Evolutionary conservation across 805 yeast genomes (phyloP).

Genomic region (Starmerella vitae): DNA sequence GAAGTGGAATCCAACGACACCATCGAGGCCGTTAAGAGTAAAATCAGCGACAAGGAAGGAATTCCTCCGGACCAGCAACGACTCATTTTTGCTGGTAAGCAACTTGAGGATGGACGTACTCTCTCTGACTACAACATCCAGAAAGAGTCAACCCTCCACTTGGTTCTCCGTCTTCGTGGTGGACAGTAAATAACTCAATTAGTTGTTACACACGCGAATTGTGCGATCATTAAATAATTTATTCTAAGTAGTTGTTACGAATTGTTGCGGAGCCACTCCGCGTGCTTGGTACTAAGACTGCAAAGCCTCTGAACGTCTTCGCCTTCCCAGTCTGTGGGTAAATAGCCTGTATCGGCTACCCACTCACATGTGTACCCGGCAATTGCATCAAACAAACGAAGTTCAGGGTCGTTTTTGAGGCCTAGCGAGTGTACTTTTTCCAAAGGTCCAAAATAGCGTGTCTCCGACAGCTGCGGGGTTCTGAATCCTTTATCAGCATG

Average conservation of each 20-base stretch:
- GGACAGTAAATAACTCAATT: conserved; percentile 33
- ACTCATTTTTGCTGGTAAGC: conserved; percentile 87
- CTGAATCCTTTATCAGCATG: background rate
- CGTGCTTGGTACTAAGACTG: conserved; percentile 3
- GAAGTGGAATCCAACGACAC: conserved; percentile 89
- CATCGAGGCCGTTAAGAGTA: conserved; percentile 82
- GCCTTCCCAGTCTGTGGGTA: conserved; percentile 5
- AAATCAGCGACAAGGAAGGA: conserved; percentile 89
- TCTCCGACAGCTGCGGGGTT: background rate
- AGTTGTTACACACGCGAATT: too few relatives aligned
- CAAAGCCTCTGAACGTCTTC: conserved; percentile 5
- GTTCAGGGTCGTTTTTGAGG: conserved; percentile 5
- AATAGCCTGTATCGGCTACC: conserved; percentile 3
- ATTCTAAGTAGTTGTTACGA: too few relatives aligned
- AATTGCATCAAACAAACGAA: conserved; percentile 6
- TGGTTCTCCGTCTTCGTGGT: conserved; percentile 77
- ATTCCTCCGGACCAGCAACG: conserved; percentile 94
- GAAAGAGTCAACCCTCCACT: conserved; percentile 74
- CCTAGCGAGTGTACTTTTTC: background rate
- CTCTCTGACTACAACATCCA: conserved; percentile 86
- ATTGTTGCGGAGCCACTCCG: conserved; percentile 14
- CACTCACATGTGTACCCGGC: conserved; percentile 10
- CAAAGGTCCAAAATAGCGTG: conserved; percentile 1
- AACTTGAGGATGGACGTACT: conserved; percentile 87
- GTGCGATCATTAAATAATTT: too few relatives aligned